Conservation (phyloP, 2,329 filamentous ascomycete genomes). For the Shiraia sp. region DNA sequence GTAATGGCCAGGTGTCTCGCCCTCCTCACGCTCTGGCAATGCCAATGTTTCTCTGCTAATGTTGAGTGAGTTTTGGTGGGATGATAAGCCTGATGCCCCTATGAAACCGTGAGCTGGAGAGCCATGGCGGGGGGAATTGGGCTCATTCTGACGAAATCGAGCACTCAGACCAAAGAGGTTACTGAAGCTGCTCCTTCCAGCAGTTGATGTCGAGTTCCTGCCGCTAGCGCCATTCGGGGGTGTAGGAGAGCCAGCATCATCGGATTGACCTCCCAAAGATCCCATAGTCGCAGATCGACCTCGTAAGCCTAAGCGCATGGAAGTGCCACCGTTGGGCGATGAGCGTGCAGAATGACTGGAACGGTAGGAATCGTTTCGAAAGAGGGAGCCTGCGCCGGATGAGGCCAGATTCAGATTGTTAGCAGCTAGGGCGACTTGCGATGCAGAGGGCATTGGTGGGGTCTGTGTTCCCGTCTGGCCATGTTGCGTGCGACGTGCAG, state of each 20-base stretch:
- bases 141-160: constrained; percentile 80
- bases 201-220: constrained; percentile 79
- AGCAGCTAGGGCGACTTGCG: constrained; percentile 56
- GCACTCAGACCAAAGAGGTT: constrained; percentile 78
- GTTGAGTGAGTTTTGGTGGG: constrained; percentile 83
- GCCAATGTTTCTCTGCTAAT: constrained; percentile 70
- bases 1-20: constrained; percentile 89
- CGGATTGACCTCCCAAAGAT: constrained; percentile 73
- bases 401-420: constrained; percentile 53
- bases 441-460: constrained; percentile 53
- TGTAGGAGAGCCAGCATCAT: constrained; percentile 70
- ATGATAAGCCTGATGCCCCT: constrained; percentile 71
- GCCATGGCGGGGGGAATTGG: constrained; percentile 62
- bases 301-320: constrained; percentile 63
- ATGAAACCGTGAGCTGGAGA: constrained; percentile 62
- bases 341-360: constrained; percentile 69
- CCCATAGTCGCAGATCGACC: constrained; percentile 89
- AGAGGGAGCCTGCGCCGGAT: constrained; percentile 50
- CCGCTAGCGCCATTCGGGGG: constrained; percentile 47
- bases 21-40: constrained; percentile 79
- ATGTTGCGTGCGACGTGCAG: constrained; percentile 36
- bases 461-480: constrained; percentile 32
- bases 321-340: constrained; percentile 61
- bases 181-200: constrained; percentile 88
- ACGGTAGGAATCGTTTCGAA: constrained; percentile 63